Percentiles rank a stretch among this genome's conserved stretches.
phyloP scores from a whole-genome alignment of 139 green algal species.

The Edaphochlamys debaryana region DNA sequence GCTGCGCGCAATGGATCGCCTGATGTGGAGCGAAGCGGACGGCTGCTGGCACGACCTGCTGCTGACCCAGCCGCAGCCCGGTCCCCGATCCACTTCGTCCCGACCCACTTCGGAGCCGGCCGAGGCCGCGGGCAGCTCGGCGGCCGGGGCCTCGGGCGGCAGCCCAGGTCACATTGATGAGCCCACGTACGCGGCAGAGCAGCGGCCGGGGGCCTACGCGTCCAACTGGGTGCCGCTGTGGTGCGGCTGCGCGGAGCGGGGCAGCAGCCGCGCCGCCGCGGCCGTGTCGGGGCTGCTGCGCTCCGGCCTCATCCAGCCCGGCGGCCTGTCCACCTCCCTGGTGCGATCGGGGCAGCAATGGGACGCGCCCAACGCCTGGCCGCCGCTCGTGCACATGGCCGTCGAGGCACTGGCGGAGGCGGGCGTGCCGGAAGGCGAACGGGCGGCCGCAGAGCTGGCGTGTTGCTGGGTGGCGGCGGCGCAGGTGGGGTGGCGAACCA shows the following conservation, averaged over 20 bases:
- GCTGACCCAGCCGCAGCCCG: conserved; percentile 21
- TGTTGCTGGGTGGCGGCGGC: conserved; percentile 2
- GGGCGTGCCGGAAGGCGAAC: not conserved
- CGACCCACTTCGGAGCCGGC: too few relatives aligned
- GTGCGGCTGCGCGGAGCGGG: conserved; percentile 42
- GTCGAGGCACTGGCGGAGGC: conserved; percentile 48
- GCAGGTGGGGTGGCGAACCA: conserved; percentile 35
- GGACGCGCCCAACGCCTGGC: conserved; percentile 96
- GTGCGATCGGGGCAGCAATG: conserved; percentile 88
- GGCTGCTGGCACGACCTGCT: conserved; percentile 81
- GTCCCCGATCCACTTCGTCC: too few relatives aligned
- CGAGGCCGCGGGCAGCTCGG: too few relatives aligned
- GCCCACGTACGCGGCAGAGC: not conserved
- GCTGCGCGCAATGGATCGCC: conserved; percentile 62
- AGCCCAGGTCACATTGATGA: too few relatives aligned
- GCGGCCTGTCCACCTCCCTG: conserved; percentile 75
- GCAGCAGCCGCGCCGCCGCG: not conserved
- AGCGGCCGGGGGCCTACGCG: conserved; percentile 57
- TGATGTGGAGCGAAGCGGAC: conserved; percentile 77
- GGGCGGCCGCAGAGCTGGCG: conserved; percentile 5
- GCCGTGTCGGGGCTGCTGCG: conserved; percentile 55
- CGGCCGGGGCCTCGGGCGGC: too few relatives aligned
- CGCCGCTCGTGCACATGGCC: conserved; percentile 88
- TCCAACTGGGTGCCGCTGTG: conserved; percentile 92
- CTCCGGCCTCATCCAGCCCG: conserved; percentile 38